A percentile compares a stretch with the other conserved stretches of the same genome.
phyloP scores from a whole-genome alignment of 805 yeast genomes.

The Saturnispora zaruensis region DNA sequence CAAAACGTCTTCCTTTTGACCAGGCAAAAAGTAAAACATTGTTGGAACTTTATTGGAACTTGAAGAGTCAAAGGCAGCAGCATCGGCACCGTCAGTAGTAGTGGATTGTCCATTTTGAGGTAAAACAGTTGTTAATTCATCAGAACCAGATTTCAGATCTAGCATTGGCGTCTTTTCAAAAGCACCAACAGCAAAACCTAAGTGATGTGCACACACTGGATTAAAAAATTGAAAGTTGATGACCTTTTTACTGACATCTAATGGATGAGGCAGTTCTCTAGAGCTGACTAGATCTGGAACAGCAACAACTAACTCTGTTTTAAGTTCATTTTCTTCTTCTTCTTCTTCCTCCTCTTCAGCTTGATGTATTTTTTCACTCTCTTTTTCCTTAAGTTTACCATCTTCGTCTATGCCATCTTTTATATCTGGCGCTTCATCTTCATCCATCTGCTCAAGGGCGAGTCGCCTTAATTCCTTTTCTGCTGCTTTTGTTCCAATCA shows the following conservation, averaged over 20 bases:
- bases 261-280: slow-evolving; percentile 66
- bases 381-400: slow-evolving; percentile 24
- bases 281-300: slow-evolving; percentile 62
- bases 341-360: slow-evolving; percentile 29
- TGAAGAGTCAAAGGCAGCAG: slow-evolving; percentile 12
- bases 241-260: slow-evolving; percentile 65
- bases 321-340: slow-evolving; percentile 36
- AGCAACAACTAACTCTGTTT: slow-evolving; percentile 50
- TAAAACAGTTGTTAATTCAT: slow-evolving; percentile 18
- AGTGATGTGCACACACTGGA: slow-evolving; percentile 88
- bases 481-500: slow-evolving; percentile 34
- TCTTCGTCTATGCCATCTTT: slow-evolving; percentile 27
- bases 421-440: slow-evolving; percentile 26
- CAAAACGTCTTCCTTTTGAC: slow-evolving; percentile 42
- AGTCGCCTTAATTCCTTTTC: slow-evolving; percentile 23
- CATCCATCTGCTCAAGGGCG: slow-evolving; percentile 26
- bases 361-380: slow-evolving; percentile 13
- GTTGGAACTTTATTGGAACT: slow-evolving; percentile 39
- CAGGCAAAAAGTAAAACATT: slow-evolving; percentile 56
- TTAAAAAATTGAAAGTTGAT: slow-evolving; percentile 71
- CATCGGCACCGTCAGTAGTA: slow-evolving; percentile 20
- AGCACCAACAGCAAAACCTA: slow-evolving; percentile 92
- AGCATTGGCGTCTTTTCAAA: slow-evolving; percentile 57
- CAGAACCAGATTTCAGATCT: slow-evolving; percentile 30
- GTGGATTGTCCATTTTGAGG: slow-evolving; percentile 23